Conservation (phyloP, 441 rosid genomes). For the Hura crepitans region DNA sequence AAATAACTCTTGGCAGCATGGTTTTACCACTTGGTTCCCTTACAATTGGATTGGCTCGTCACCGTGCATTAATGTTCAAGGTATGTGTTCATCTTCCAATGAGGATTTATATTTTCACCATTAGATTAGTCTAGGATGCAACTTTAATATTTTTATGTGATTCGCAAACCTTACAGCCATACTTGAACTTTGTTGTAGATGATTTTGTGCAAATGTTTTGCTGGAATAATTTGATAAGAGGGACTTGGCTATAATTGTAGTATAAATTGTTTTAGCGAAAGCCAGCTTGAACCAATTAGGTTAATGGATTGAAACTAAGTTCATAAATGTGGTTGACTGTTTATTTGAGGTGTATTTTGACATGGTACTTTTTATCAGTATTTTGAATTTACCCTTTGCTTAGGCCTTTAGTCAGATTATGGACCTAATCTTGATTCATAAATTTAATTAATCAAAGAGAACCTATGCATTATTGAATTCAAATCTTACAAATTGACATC, state of each 20-base stretch:
- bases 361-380: neutral
- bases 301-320: neutral
- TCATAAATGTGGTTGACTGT: neutral
- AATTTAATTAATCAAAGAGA: neutral
- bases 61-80: slow-evolving; percentile 93
- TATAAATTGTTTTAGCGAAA: neutral
- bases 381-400: neutral
- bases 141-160: neutral
- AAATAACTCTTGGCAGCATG: slow-evolving; percentile 88
- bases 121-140: slow-evolving; percentile 2
- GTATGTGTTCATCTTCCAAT: slow-evolving; percentile 34
- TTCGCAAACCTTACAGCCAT: neutral
- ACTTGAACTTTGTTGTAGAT: neutral
- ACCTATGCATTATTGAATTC: neutral
- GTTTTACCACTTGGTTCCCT: slow-evolving; percentile 95
- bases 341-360: neutral
- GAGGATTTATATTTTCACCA: neutral
- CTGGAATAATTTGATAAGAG: neutral
- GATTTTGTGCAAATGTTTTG: neutral
- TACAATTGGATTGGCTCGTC: slow-evolving; percentile 93
- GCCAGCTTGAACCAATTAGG: neutral
- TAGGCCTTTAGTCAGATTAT: neutral
- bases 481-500: neutral
- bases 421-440: neutral
- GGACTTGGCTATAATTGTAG: neutral